Evolutionary conservation across 75 land plant genomes (phyloP).

Genomic region (Larix kaempferi): DNA sequence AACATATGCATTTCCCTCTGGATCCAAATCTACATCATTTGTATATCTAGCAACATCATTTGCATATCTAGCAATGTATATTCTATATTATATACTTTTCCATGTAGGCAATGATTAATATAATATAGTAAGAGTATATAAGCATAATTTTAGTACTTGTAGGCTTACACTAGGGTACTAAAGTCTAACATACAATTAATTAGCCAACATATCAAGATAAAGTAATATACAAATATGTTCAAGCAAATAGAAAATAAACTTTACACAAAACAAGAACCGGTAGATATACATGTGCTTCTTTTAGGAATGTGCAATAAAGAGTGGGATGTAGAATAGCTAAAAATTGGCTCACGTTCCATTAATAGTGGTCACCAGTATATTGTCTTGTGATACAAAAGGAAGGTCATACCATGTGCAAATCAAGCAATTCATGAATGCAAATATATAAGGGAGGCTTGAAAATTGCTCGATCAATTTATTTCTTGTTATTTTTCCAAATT

Average conservation of each 20-base stretch:
- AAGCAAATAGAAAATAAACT: not conserved
- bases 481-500: slow-evolving; percentile 63
- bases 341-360: slow-evolving; percentile 72
- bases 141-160: not conserved
- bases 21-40: too few species aligned
- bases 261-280: not conserved
- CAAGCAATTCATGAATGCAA: slow-evolving; percentile 77
- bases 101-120: not conserved
- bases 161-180: not conserved
- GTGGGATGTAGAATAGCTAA: slow-evolving; percentile 46
- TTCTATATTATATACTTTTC: too few species aligned
- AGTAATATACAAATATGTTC: not conserved
- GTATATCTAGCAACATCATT: too few species aligned
- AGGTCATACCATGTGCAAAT: slow-evolving; percentile 79
- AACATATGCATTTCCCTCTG: too few species aligned
- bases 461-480: slow-evolving; percentile 70
- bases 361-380: slow-evolving; percentile 65
- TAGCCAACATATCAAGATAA: not conserved
- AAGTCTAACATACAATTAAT: not conserved
- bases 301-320: slow-evolving; percentile 57
- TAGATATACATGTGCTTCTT: slow-evolving; percentile 4
- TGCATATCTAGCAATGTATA: too few species aligned
- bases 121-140: not conserved
- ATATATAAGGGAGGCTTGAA: slow-evolving; percentile 86
- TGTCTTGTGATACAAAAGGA: slow-evolving; percentile 46